A percentile compares a stretch with the other conserved stretches of the same genome.
phyloP scores from a whole-genome alignment of 139 green algal species.

The Chlorella sp. region DNA sequence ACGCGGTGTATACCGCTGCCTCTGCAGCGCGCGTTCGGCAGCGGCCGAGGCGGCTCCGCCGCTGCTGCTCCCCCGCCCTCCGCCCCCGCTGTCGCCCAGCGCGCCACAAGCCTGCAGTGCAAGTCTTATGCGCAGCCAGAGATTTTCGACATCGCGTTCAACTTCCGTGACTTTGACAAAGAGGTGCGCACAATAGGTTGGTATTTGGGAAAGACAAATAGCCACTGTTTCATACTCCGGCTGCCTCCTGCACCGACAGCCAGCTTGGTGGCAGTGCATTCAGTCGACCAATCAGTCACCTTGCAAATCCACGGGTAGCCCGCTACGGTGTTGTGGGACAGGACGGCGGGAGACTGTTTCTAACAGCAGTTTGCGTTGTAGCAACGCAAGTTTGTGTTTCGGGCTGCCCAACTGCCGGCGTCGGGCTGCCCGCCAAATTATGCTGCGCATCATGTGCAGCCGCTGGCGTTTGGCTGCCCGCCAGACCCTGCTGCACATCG shows the following conservation, averaged over 20 bases:
- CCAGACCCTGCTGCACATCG: neutral
- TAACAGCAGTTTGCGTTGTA: too few species aligned
- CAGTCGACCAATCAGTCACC: too few species aligned
- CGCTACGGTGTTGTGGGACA: too few species aligned
- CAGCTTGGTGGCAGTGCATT: neutral
- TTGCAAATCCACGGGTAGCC: too few species aligned
- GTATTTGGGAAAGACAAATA: neutral
- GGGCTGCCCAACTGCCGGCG: too few species aligned
- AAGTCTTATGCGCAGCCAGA: conserved; percentile 24
- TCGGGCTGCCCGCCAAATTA: too few species aligned
- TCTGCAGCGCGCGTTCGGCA: neutral
- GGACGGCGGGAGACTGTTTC: too few species aligned
- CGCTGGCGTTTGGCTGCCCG: neutral
- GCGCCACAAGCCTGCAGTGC: neutral
- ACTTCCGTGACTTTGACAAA: conserved; percentile 44
- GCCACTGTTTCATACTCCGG: neutral
- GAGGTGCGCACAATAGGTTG: neutral
- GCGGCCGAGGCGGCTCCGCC: neutral
- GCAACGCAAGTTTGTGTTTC: too few species aligned
- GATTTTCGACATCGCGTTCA: conserved; percentile 48
- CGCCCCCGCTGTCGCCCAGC: neutral
- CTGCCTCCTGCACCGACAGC: neutral
- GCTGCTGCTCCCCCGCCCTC: neutral
- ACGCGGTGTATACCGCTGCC: neutral
- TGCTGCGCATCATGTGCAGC: neutral